Evolutionary conservation across 768 basidiomycete genomes (phyloP).

Genomic region (Tulasnella sp.): DNA sequence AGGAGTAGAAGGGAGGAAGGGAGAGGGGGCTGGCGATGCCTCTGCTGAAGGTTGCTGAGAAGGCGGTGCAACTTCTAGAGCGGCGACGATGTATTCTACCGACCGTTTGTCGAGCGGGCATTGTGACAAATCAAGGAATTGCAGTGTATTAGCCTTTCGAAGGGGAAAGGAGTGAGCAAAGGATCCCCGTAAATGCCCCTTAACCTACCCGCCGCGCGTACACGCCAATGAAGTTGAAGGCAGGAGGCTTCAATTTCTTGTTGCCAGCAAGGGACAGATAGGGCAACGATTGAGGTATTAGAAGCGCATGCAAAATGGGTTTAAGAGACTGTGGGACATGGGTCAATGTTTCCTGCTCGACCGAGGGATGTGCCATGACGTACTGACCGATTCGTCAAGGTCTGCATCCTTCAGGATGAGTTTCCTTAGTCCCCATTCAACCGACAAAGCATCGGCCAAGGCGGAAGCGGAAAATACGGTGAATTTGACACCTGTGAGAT

Average conservation of each 20-base stretch:
- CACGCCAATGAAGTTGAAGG: constrained; percentile 68
- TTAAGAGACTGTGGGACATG: constrained; percentile 50
- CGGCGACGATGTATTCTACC: constrained; percentile 66
- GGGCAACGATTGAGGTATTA: constrained; percentile 68
- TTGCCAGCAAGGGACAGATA: constrained; percentile 83
- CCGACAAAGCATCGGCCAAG: constrained; percentile 78
- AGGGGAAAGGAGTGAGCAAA: neutral
- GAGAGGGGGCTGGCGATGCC: neutral
- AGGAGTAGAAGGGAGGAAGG: constrained; percentile 8
- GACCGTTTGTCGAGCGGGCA: constrained; percentile 74
- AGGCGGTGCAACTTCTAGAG: constrained; percentile 34
- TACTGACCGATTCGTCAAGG: constrained; percentile 63
- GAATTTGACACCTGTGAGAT: constrained; percentile 70
- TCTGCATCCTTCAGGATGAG: constrained; percentile 78
- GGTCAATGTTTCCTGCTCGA: neutral
- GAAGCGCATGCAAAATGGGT: constrained; percentile 76
- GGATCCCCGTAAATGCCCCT: no score
- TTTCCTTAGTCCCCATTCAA: constrained; percentile 88
- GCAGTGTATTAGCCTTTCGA: constrained; percentile 53
- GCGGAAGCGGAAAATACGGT: constrained; percentile 58
- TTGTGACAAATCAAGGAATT: constrained; percentile 84
- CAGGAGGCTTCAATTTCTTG: constrained; percentile 57
- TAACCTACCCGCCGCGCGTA: constrained; percentile 63
- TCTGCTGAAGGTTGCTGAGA: neutral
- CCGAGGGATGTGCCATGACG: neutral